A percentile compares a stretch with the other conserved stretches of the same genome.
Evolutionary conservation across 257 asterid species (phyloP).

Genomic region (Striga asiatica): DNA sequence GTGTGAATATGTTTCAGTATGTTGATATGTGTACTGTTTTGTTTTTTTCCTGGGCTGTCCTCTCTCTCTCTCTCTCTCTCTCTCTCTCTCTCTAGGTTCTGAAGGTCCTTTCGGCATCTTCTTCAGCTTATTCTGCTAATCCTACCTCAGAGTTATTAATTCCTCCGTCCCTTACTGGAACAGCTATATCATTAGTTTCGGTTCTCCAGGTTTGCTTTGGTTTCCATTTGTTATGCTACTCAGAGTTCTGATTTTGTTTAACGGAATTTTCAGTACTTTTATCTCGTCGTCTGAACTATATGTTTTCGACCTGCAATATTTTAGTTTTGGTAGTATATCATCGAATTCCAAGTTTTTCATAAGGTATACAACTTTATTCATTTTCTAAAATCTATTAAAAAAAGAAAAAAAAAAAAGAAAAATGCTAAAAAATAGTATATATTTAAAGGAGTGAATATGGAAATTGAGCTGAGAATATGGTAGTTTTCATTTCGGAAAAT

Average conservation of each 20-base stretch:
- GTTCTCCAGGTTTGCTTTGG: constrained; percentile 39
- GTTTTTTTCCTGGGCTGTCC: not conserved
- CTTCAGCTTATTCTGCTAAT: constrained; percentile 58
- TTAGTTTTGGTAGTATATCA: too few relatives aligned
- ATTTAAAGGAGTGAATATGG: not conserved
- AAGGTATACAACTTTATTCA: too few relatives aligned
- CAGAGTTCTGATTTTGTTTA: not conserved
- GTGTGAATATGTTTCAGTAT: not conserved
- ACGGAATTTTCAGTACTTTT: not conserved
- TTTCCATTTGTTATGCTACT: not conserved
- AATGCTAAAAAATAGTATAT: not conserved
- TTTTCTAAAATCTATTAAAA: too few relatives aligned
- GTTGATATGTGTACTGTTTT: not conserved
- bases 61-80: too few relatives aligned
- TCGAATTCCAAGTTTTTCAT: too few relatives aligned
- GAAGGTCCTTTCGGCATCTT: constrained; percentile 59
- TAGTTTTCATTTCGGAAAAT: not conserved
- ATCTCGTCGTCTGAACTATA: not conserved
- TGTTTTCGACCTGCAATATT: not conserved
- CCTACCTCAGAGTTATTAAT: constrained; percentile 39
- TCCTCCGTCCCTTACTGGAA: constrained; percentile 50
- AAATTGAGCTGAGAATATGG: not conserved
- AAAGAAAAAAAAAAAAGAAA: too few relatives aligned
- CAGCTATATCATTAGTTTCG: constrained; percentile 54
- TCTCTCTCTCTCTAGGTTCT: constrained; percentile 43